Percentiles rank a stretch among this genome's conserved stretches.
phyloP scores from a whole-genome alignment of 2,329 filamentous ascomycete genomes.

The Exserohilum turcica region DNA sequence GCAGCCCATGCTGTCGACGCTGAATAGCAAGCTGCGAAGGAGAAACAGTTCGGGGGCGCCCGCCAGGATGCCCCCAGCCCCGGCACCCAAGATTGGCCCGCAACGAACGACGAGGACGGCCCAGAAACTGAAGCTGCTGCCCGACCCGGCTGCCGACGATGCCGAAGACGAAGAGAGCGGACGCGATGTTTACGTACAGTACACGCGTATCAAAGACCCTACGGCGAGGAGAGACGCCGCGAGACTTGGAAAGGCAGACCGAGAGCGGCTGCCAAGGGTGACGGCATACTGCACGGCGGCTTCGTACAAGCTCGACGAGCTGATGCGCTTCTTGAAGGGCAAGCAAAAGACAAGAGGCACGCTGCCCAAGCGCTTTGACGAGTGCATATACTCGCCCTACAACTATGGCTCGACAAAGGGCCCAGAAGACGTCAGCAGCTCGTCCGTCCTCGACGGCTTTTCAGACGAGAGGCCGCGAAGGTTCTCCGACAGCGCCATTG shows the following conservation, averaged over 20 bases:
- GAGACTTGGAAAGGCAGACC: slow-evolving; percentile 88
- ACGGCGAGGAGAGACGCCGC: slow-evolving; percentile 91
- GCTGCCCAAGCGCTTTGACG: slow-evolving; percentile 90
- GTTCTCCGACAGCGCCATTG: slow-evolving; percentile 74
- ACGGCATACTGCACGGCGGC: slow-evolving; percentile 97
- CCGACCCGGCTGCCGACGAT: slow-evolving; percentile 83
- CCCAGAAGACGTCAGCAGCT: slow-evolving; percentile 43
- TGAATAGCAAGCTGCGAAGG: slow-evolving; percentile 86
- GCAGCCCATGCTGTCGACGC: slow-evolving; percentile 64
- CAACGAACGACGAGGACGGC: slow-evolving; percentile 94
- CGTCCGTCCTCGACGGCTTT: slow-evolving; percentile 36
- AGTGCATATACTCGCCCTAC: slow-evolving; percentile 96
- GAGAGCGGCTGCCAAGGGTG: slow-evolving; percentile 83
- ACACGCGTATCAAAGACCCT: slow-evolving; percentile 95
- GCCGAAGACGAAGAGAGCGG: slow-evolving; percentile 84
- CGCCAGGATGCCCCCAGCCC: slow-evolving; percentile 50
- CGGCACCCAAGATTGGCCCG: slow-evolving; percentile 78
- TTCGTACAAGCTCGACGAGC: slow-evolving; percentile 84
- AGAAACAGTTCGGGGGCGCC: slow-evolving; percentile 80
- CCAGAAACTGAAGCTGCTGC: slow-evolving; percentile 96
- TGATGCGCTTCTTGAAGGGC: slow-evolving; percentile 91
- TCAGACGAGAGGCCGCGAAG: slow-evolving; percentile 61
- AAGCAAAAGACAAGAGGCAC: slow-evolving; percentile 76
- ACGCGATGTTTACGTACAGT: slow-evolving; percentile 95
- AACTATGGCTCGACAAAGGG: slow-evolving; percentile 65